phyloP scores from a whole-genome alignment of 345 rosid genomes.

The Toxicodendron radicans region DNA sequence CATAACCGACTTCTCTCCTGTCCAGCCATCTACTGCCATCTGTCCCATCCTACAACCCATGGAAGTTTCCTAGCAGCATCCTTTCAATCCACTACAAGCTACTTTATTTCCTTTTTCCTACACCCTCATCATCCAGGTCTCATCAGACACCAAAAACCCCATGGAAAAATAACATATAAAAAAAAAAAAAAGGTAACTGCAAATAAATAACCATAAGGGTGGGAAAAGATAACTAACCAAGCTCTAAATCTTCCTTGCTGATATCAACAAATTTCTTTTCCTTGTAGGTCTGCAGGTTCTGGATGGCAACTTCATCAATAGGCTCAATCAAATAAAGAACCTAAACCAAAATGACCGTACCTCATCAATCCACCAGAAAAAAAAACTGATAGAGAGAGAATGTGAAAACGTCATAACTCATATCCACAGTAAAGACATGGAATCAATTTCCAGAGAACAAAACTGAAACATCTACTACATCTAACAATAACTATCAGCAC shows the following conservation, averaged over 20 bases:
- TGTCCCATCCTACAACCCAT: no score
- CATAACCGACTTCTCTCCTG: no score
- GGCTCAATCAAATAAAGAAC: conserved; percentile 92
- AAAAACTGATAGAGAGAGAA: not conserved
- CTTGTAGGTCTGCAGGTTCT: conserved; percentile 91
- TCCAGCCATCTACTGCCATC: no score
- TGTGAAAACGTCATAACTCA: not conserved
- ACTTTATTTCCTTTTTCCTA: no score
- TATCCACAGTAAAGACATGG: not conserved
- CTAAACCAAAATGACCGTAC: conserved; percentile 35
- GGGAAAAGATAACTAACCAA: conserved; percentile 51
- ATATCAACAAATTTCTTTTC: conserved; percentile 98
- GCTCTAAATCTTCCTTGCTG: conserved; percentile 96
- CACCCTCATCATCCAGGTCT: no score
- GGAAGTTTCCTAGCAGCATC: no score
- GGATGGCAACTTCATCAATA: conserved; percentile 96
- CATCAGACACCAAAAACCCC: not conserved
- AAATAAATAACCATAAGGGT: not conserved
- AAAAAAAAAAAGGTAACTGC: not conserved
- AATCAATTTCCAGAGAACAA: not conserved
- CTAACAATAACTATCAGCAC: not conserved
- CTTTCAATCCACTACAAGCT: no score
- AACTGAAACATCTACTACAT: not conserved
- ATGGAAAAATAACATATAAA: not conserved
- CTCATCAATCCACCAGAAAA: conserved; percentile 17